Percentiles rank a stretch among this genome's conserved stretches.
phyloP scores from a whole-genome alignment of 2,329 filamentous ascomycete genomes.

The Trichoderma asperellum region DNA sequence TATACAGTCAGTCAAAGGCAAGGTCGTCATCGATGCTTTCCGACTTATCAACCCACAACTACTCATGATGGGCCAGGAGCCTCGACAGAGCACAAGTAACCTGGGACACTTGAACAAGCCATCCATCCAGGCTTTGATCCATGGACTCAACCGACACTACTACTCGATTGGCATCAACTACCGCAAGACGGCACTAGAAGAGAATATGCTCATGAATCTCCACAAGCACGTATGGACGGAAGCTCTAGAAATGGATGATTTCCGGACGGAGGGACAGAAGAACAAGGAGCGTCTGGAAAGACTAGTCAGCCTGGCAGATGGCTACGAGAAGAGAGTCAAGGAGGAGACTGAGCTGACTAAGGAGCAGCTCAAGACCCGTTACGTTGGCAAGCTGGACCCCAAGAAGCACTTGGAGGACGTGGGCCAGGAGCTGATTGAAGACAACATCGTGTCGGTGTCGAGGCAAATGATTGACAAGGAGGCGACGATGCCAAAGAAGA shows the following conservation, averaged over 20 bases:
- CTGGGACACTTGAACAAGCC: slow-evolving; percentile 98
- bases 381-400: slow-evolving; percentile 97
- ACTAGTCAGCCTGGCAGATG: slow-evolving; percentile 86
- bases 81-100: slow-evolving; percentile 96
- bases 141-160: slow-evolving; percentile 97
- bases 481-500: slow-evolving; percentile 82
- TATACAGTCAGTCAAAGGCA: slow-evolving; percentile 99
- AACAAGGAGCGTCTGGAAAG: slow-evolving; percentile 89
- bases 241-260: slow-evolving; percentile 95
- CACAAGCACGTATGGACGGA: slow-evolving; percentile 99
- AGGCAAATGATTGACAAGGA: slow-evolving; percentile 99
- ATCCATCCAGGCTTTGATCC: slow-evolving; percentile 98
- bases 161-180: slow-evolving; percentile 99
- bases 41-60: slow-evolving; percentile 97
- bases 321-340: slow-evolving; percentile 98
- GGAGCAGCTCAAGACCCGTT: slow-evolving; percentile 97
- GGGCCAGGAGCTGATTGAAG: slow-evolving; percentile 94
- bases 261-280: slow-evolving; percentile 77
- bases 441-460: slow-evolving; percentile 98
- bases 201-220: slow-evolving; percentile 99
- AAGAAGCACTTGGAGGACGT: slow-evolving; percentile 99
- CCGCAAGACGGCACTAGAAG: slow-evolving; percentile 93
- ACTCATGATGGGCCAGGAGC: slow-evolving; percentile 96
- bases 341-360: slow-evolving; percentile 97
- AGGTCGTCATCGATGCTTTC: slow-evolving; percentile 99